phyloP scores from a whole-genome alignment of 805 yeast species.

The Debaryomyces tyrocola region DNA sequence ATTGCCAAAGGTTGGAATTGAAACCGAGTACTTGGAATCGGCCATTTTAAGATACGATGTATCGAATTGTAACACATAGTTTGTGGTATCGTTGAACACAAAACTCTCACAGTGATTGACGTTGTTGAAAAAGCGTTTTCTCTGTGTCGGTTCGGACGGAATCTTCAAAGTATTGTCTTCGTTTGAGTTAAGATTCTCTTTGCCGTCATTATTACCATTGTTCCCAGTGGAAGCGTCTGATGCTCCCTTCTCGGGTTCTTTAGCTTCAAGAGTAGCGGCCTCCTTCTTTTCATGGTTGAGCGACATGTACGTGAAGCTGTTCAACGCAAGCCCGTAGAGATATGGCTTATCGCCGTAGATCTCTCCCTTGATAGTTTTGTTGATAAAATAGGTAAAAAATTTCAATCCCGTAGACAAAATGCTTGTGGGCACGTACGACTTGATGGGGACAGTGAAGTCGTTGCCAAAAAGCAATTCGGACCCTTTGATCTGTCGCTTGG shows the following conservation, averaged over 20 bases:
- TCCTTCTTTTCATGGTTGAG: constrained; percentile 16
- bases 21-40: constrained; percentile 49
- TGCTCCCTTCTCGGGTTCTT: constrained; percentile 7
- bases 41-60: constrained; percentile 54
- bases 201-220: neutral
- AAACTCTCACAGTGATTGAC: constrained; percentile 38
- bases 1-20: constrained; percentile 46
- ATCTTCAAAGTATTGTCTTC: constrained; percentile 21
- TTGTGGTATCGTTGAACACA: constrained; percentile 33
- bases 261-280: neutral
- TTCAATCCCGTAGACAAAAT: constrained; percentile 49
- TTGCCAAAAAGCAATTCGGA: constrained; percentile 65
- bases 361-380: constrained; percentile 67
- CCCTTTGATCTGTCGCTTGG: constrained; percentile 46
- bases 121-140: constrained; percentile 48
- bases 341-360: constrained; percentile 60
- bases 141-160: constrained; percentile 32
- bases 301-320: constrained; percentile 53
- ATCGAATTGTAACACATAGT: constrained; percentile 52
- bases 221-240: neutral
- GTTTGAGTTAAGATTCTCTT: constrained; percentile 26
- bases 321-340: constrained; percentile 60
- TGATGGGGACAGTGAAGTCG: constrained; percentile 61
- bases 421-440: constrained; percentile 56
- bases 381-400: constrained; percentile 57